Base-by-base conservation (phyloP, 305 asterid genomes). In the Ajuga reptans region DNA sequence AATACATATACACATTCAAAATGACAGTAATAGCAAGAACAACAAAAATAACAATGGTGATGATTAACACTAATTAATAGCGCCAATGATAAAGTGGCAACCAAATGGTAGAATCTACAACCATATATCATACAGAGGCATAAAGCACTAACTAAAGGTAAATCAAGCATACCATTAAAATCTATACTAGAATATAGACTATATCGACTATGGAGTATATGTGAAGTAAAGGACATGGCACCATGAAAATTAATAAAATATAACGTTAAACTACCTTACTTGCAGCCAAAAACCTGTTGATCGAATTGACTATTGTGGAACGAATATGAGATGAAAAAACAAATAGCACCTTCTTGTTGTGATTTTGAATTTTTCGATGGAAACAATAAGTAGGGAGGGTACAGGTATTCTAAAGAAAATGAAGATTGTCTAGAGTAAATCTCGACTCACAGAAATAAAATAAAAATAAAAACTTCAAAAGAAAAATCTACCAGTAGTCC, bases 261-360 rank as follows among this genome's bases (percentile, higher is more conserved):
- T 60, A 46, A 17, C 41, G 50, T 51, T 27, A 16, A 57, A 50
- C 47, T 42, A 66, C 45, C 66, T 59, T 36, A 45, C 55, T 62
- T 58, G 63, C 64, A 76, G 64, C 39, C 50, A 42, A 70, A 50
- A 49, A 8, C 51, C 67, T 43, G 60, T 46, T 49, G 17, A 61
- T 52, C 62, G 18, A 31, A 15, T 21, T 36, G 70, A 64, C 24
- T 68, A 4, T 21, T 50, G n/a, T 11, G 3, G 45, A 63, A 57
- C 51, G 21, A 67, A 53, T 71, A 53, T 37, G 49, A 37, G 49
- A 55, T 4, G 33, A 4, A 56, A 33, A 4, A 12, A 17, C 42
- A 59, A 58, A 1, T 16, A 9, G 57, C 21, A 34, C 58, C 53
- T 61, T 50, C 63, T 14, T 78, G 70, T 16, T 36, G 39, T 37